Percentiles rank a stretch among this genome's conserved stretches.
Conservation (phyloP, 306 rosid genomes). For the Malus orientalis region DNA sequence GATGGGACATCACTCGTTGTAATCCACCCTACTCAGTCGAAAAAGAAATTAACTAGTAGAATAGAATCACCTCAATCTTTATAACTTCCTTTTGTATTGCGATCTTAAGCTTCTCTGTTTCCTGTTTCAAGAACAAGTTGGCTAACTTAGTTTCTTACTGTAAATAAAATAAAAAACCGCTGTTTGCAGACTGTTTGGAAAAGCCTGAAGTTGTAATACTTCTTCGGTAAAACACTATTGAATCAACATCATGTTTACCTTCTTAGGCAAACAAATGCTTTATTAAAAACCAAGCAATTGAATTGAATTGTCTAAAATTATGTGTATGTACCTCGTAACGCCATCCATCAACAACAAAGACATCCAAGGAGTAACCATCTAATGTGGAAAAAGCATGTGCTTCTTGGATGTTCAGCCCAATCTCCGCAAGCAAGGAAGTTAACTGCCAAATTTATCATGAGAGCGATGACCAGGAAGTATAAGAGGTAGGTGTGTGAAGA, state of each 20-base stretch:
- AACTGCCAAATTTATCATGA: conserved; percentile 46
- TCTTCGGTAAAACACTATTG: neutral
- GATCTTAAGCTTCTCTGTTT: conserved; percentile 61
- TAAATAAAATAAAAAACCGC: neutral
- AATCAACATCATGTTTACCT: neutral
- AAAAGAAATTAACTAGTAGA: neutral
- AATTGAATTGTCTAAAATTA: neutral
- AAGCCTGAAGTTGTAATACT: neutral
- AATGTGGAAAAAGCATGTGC: conserved; percentile 96
- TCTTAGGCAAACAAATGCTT: neutral
- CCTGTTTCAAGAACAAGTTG: conserved; percentile 52
- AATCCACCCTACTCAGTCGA: neutral
- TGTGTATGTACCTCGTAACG: conserved; percentile 70
- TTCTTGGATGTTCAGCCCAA: conserved; percentile 96
- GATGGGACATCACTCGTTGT: neutral
- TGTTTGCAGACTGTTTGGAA: too few relatives aligned
- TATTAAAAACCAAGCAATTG: neutral
- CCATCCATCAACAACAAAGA: conserved; percentile 99
- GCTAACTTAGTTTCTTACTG: neutral
- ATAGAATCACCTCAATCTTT: conserved; percentile 60
- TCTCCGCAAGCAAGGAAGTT: conserved; percentile 92
- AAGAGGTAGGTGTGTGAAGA: neutral
- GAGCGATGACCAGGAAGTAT: conserved; percentile 2
- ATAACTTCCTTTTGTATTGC: conserved; percentile 58
- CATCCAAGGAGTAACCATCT: conserved; percentile 93